phyloP scores from a whole-genome alignment of 768 basidiomycete genomes.

The Lactarius evosmus region DNA sequence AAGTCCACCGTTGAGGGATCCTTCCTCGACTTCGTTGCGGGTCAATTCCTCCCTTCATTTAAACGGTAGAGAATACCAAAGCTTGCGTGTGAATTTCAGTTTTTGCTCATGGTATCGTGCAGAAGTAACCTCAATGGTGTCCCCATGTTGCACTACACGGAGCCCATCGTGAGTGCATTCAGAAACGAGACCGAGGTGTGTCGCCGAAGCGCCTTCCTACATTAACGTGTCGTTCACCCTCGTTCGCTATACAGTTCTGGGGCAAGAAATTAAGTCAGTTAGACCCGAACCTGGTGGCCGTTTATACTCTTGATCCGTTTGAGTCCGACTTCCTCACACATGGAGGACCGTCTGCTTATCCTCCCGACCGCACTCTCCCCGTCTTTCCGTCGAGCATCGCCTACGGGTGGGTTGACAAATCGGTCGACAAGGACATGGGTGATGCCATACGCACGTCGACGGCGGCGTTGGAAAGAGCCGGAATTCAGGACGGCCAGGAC shows the following conservation, averaged over 20 bases:
- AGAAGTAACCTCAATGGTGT: background rate
- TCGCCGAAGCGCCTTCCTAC: background rate
- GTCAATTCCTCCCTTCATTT: background rate
- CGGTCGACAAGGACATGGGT: background rate
- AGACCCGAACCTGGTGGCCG: constrained; percentile 1
- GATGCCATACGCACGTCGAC: constrained; percentile 8
- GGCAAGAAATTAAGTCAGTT: background rate
- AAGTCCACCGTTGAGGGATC: background rate
- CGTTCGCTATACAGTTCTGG: background rate
- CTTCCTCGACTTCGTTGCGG: constrained; percentile 1
- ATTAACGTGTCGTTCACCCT: background rate
- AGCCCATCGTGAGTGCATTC: constrained; percentile 5
- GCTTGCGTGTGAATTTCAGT: background rate
- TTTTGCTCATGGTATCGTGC: background rate
- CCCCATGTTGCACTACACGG: constrained; percentile 6
- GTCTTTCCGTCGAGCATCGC: constrained; percentile 4
- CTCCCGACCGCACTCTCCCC: constrained; percentile 5
- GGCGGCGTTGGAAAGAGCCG: background rate
- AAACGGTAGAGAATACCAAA: background rate
- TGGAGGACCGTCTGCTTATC: constrained; percentile 10
- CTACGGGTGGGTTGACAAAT: constrained; percentile 3
- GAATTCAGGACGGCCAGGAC: constrained; percentile 11
- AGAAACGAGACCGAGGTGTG: constrained; percentile 16
- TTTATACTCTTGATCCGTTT: constrained; percentile 6
- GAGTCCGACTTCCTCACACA: constrained; percentile 11